A percentile compares a stretch with the other conserved stretches of the same genome.
phyloP scores from a whole-genome alignment of 148 eudicot genomes.

The Rhododendron williamsianum region DNA sequence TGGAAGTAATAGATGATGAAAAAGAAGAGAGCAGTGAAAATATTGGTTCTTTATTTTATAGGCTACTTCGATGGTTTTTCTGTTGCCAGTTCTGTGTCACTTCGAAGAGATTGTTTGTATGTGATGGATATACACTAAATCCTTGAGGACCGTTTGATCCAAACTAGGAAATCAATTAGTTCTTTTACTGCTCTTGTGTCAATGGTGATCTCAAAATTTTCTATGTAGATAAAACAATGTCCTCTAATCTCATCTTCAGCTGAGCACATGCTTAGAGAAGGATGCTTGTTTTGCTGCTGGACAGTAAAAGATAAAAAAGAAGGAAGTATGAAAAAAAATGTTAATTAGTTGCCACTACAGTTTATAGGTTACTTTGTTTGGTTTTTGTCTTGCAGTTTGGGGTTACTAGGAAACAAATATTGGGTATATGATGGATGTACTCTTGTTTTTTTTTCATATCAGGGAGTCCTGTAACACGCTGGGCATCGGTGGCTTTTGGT shows the following conservation, averaged over 20 bases:
- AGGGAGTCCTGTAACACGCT: conserved; percentile 88
- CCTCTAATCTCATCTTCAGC: background rate
- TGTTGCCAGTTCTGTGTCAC: background rate
- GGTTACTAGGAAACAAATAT: background rate
- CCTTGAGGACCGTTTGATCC: background rate
- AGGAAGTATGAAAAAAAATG: background rate
- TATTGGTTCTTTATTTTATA: background rate
- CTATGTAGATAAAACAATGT: background rate
- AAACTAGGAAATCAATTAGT: background rate
- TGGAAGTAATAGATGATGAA: background rate
- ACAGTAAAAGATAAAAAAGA: background rate
- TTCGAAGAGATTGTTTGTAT: background rate
- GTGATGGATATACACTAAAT: background rate
- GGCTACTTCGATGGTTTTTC: background rate
- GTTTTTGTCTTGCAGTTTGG: background rate
- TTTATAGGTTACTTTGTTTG: background rate
- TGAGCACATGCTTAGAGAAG: background rate
- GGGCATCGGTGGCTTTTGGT: conserved; percentile 92
- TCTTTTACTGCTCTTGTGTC: background rate
- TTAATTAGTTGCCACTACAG: background rate
- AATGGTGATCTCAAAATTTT: background rate
- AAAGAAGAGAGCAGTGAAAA: background rate
- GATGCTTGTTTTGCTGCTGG: background rate
- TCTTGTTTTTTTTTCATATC: conserved; percentile 11
- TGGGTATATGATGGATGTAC: background rate